Evolutionary conservation across 2,329 filamentous ascomycete genomes (phyloP).

Genomic region (Botrytis aclada): DNA sequence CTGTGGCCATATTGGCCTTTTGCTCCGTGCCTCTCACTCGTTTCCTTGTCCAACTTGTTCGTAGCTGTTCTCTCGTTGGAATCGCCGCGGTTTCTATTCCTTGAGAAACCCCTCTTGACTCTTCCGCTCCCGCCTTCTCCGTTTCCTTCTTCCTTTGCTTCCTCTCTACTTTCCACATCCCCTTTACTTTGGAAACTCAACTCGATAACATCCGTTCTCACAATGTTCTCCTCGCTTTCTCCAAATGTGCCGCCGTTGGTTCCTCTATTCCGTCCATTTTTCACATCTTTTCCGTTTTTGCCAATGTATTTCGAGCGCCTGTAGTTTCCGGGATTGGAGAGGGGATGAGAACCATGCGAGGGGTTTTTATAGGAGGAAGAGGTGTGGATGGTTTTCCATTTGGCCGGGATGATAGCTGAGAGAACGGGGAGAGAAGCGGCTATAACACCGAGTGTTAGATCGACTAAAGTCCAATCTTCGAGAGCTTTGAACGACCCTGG

Average conservation of each 20-base stretch:
- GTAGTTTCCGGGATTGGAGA: not conserved
- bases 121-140: not conserved
- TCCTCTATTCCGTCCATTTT: not conserved
- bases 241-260: not conserved
- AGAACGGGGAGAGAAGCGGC: conserved; percentile 40
- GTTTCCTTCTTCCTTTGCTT: not conserved
- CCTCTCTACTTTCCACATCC: not conserved
- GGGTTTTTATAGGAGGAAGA: not conserved
- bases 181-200: conserved; percentile 21
- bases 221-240: conserved; percentile 27
- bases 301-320: not conserved
- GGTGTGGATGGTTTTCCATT: conserved; percentile 19
- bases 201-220: conserved; percentile 26
- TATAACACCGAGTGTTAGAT: conserved; percentile 37
- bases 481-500: conserved; percentile 29
- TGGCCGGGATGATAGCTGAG: conserved; percentile 29
- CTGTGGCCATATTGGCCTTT: not conserved
- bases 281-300: not conserved
- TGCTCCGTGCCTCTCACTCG: not conserved
- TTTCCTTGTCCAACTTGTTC: not conserved
- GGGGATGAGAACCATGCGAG: not conserved
- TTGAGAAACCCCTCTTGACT: not conserved
- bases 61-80: not conserved
- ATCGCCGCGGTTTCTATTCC: not conserved
- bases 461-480: conserved; percentile 37